These are phyloP conservation scores for Gaeumannomyces tritici DNA, from an alignment of 2,329 filamentous ascomycete species.

Conservation along the genomic window DNA sequence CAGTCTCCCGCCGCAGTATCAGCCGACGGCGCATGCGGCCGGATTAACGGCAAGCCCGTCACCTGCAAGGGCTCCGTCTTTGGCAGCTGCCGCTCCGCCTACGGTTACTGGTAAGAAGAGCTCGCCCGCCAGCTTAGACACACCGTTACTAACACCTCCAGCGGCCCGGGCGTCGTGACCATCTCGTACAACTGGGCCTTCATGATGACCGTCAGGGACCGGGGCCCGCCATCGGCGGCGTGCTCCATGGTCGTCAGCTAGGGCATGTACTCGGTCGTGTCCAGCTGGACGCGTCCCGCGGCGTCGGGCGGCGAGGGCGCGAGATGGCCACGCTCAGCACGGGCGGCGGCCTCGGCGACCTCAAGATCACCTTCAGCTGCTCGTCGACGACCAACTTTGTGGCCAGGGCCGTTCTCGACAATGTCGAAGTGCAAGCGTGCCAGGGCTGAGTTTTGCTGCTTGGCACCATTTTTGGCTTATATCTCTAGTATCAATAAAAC, in stretches of 20 bases:
- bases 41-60: not conserved
- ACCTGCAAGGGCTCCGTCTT: slow-evolving; percentile 8
- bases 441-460: no score
- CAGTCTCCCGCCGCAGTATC: no score
- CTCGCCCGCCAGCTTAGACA: not conserved
- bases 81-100: slow-evolving; percentile 8
- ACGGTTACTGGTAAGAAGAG: slow-evolving; percentile 5
- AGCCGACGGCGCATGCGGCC: no score
- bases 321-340: not conserved
- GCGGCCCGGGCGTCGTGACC: not conserved
- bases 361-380: not conserved
- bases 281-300: not conserved
- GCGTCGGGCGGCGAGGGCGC: not conserved
- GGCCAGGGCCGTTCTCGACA: no score
- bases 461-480: no score
- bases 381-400: not conserved
- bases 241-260: not conserved
- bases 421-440: no score
- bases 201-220: not conserved
- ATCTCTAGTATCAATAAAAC: no score
- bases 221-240: not conserved
- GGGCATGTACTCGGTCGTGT: not conserved
- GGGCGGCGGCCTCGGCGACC: not conserved
- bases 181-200: not conserved
- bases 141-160: not conserved